A percentile compares a stretch with the other conserved stretches of the same genome.
These are phyloP conservation scores for Venturia oleaginea DNA, from an alignment of 2,329 filamentous ascomycete genomes.

Conservation along the genomic window DNA sequence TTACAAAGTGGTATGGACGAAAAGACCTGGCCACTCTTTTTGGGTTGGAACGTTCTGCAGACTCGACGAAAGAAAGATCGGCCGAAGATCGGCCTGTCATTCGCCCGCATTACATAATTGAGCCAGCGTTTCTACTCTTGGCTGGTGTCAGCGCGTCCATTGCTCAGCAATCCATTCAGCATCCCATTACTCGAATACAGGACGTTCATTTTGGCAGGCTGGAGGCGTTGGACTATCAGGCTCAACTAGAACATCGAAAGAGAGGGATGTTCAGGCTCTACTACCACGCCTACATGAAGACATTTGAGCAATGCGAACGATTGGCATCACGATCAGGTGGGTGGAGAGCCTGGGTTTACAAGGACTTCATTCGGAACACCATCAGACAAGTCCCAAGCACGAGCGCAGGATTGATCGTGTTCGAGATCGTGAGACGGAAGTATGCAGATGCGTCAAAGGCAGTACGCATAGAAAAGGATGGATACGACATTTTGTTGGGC, in stretches of 20 bases:
- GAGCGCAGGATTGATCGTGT: constrained; percentile 67
- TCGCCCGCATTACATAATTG: constrained; percentile 64
- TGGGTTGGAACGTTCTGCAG: constrained; percentile 6
- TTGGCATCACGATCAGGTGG: constrained; percentile 51
- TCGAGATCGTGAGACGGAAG: constrained; percentile 65
- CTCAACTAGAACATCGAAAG: constrained; percentile 36
- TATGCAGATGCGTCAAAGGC: constrained; percentile 41
- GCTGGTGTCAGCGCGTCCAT: constrained; percentile 62
- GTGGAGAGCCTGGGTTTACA: constrained; percentile 56
- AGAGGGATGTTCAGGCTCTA: constrained; percentile 54
- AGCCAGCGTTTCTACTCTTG: constrained; percentile 61
- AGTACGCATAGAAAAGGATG: constrained; percentile 45
- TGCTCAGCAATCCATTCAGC: constrained; percentile 58
- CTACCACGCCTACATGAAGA: constrained; percentile 62
- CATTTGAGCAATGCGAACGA: constrained; percentile 49
- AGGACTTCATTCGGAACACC: constrained; percentile 63
- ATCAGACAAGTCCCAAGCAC: constrained; percentile 68
- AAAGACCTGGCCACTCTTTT: constrained; percentile 26
- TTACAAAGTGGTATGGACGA: constrained; percentile 60
- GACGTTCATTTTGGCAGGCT: constrained; percentile 64
- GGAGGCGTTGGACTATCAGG: constrained; percentile 59
- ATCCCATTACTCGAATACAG: constrained; percentile 63
- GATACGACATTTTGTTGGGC: constrained; percentile 60
- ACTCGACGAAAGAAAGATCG: neutral
- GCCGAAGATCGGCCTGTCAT: constrained; percentile 43